Conservation (phyloP, 768 basidiomycete genomes). For the Hericium rajendrae region DNA sequence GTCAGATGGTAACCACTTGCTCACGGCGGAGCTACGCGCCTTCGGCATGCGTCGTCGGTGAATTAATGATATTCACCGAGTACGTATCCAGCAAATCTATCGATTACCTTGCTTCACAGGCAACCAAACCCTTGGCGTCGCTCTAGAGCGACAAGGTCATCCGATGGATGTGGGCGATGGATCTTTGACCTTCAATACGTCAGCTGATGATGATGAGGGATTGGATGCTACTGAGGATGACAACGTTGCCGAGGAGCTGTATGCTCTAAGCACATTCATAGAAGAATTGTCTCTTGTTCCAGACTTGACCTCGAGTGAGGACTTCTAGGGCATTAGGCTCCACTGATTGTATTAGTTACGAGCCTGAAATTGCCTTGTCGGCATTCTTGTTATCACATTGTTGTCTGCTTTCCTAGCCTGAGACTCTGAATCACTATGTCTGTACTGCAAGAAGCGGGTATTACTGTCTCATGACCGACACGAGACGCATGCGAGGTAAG, state of each 20-base stretch:
- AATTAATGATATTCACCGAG: no score
- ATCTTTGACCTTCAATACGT: background rate
- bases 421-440: no score
- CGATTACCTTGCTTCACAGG: background rate
- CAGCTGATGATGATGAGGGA: background rate
- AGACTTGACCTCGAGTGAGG: background rate
- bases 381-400: background rate
- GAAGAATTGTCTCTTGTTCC: background rate
- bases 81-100: background rate
- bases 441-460: no score
- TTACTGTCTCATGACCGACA: no score
- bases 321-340: background rate
- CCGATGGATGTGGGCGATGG: background rate
- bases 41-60: no score
- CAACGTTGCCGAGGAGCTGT: background rate
- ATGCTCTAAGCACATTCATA: background rate
- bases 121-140: background rate
- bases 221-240: background rate
- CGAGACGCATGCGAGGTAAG: no score
- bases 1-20: no score
- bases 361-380: no score
- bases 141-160: background rate
- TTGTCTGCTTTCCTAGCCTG: background rate
- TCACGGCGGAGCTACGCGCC: no score
- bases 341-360: background rate